phyloP scores from a whole-genome alignment of 2,329 filamentous ascomycete genomes.

The Elsinoe australis region DNA sequence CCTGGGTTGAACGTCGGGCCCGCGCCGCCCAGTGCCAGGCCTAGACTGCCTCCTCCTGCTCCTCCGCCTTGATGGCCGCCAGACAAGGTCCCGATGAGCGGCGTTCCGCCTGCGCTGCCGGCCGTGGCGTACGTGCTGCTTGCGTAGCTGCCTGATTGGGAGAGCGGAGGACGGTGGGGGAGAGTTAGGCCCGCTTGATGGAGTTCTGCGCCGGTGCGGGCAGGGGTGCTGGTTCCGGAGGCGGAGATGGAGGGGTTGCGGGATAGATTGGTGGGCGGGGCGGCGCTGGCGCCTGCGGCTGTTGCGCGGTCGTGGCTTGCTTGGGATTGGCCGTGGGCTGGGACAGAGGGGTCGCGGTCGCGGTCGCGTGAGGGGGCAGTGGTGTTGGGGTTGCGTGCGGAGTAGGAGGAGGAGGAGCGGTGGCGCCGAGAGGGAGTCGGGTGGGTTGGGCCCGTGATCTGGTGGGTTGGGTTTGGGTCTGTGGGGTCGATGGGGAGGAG shows the following conservation, averaged over 20 bases:
- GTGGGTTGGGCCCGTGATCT: conserved; percentile 42
- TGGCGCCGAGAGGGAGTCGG: conserved; percentile 50
- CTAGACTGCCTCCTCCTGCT: conserved; percentile 4
- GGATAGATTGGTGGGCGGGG: conserved; percentile 23
- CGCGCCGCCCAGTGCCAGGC: conserved; percentile 17
- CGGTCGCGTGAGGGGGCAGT: conserved; percentile 21
- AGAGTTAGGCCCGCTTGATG: conserved; percentile 23
- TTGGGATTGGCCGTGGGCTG: conserved; percentile 27
- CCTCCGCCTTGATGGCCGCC: conserved; percentile 22
- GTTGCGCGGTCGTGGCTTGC: conserved; percentile 31
- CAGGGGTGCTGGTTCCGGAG: conserved; percentile 29
- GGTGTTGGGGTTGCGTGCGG: conserved; percentile 18
- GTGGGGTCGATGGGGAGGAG: conserved; percentile 37
- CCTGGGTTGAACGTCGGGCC: conserved; percentile 19
- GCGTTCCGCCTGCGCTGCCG: conserved; percentile 18
- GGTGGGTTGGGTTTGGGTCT: conserved; percentile 41
- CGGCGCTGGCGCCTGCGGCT: conserved; percentile 27
- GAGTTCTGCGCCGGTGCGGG: conserved; percentile 27
- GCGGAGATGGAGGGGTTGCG: conserved; percentile 28
- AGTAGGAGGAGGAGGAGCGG: conserved; percentile 30
- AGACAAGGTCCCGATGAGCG: too few species aligned
- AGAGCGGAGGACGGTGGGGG: conserved; percentile 30
- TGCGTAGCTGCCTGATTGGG: conserved; percentile 21
- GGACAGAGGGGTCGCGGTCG: conserved; percentile 15
- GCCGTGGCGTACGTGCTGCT: conserved; percentile 21